phyloP scores from a whole-genome alignment of 176 grass and related monocot species.

The Elaeis guineensis region DNA sequence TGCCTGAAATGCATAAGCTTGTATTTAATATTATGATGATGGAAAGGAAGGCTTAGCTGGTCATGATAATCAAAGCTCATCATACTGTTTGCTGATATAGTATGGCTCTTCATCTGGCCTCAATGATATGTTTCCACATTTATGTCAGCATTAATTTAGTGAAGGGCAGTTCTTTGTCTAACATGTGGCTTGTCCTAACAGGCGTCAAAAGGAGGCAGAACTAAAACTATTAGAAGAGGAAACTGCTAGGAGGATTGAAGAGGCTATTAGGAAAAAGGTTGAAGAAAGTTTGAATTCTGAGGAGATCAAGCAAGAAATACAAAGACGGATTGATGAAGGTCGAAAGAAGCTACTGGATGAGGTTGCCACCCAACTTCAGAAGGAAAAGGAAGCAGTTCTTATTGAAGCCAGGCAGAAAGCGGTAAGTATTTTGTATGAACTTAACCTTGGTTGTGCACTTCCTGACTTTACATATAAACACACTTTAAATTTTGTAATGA shows the following conservation, averaged over 20 bases:
- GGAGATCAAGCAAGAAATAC: slow-evolving; percentile 91
- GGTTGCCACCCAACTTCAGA: slow-evolving; percentile 67
- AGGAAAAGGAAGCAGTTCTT: slow-evolving; percentile 76
- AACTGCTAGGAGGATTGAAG: slow-evolving; percentile 88
- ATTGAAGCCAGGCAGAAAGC: slow-evolving; percentile 62
- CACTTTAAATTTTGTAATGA: too few relatives aligned
- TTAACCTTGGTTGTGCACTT: too few relatives aligned
- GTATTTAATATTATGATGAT: slow-evolving; percentile 42
- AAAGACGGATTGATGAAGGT: slow-evolving; percentile 78
- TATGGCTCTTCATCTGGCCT: slow-evolving; percentile 34
- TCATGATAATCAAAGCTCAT: slow-evolving; percentile 30
- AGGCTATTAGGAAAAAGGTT: slow-evolving; percentile 83
- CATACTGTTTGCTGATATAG: slow-evolving; percentile 26
- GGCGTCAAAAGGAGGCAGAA: slow-evolving; percentile 96
- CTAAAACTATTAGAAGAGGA: slow-evolving; percentile 87
- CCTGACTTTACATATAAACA: too few relatives aligned
- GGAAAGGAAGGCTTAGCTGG: slow-evolving; percentile 38
- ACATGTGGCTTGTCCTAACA: slow-evolving; percentile 40
- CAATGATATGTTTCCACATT: slow-evolving; percentile 10
- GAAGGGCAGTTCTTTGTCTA: slow-evolving; percentile 27
- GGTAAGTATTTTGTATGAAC: slow-evolving; percentile 27
- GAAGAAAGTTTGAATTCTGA: slow-evolving; percentile 83
- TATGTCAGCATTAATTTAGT: slow-evolving; percentile 10
- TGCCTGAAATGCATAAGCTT: slow-evolving; percentile 84
- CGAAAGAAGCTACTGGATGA: slow-evolving; percentile 69